These are phyloP conservation scores for Toxoplasma gondii DNA, from an alignment of 169 alveolate species.

Conservation along the genomic window DNA sequence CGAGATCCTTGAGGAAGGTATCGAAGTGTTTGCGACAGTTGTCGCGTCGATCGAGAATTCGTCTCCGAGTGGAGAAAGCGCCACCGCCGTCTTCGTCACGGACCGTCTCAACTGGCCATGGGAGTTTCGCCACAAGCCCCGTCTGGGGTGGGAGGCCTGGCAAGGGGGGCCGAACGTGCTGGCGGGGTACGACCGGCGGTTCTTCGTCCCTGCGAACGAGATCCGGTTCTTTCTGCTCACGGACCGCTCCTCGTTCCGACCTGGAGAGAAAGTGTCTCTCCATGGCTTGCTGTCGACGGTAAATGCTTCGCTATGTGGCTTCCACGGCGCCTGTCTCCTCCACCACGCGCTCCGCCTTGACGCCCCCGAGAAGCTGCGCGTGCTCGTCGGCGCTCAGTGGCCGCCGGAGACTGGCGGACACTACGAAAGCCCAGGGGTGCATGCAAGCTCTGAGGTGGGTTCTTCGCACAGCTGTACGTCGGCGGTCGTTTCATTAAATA, in stretches of 20 bases:
- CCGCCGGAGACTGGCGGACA: not conserved
- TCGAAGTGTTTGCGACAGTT: not conserved
- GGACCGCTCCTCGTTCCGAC: not conserved
- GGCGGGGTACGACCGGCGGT: not conserved
- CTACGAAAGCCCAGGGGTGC: not conserved
- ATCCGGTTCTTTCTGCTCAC: not conserved
- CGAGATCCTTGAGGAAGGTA: not conserved
- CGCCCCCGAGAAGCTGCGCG: not conserved
- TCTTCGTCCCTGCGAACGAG: not conserved
- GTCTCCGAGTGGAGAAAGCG: not conserved
- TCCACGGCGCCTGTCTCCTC: not conserved
- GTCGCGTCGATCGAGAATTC: not conserved
- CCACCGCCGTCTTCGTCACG: not conserved
- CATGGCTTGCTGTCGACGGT: not conserved
- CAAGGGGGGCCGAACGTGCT: not conserved
- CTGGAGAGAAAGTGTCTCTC: not conserved
- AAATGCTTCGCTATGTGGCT: not conserved
- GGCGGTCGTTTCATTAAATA: not conserved
- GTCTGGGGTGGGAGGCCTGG: not conserved
- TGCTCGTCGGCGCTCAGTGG: not conserved
- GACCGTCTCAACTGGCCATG: not conserved
- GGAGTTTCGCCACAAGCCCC: not conserved
- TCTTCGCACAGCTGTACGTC: not conserved
- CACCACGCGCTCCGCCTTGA: not conserved
- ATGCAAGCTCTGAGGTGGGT: not conserved